phyloP scores from a whole-genome alignment of 345 rosid species.

The Viola odorata region DNA sequence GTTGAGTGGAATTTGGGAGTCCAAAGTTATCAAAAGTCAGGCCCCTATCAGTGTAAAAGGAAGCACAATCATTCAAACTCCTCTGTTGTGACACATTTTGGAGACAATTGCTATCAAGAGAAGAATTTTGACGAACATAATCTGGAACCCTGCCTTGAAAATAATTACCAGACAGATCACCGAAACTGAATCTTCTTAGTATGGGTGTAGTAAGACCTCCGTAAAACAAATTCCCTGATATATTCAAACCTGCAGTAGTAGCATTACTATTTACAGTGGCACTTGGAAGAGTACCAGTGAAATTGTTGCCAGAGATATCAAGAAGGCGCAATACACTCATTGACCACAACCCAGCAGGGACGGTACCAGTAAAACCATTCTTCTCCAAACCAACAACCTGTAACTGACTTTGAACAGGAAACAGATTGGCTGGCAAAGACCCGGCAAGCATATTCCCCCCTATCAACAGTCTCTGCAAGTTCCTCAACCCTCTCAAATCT shows the following conservation, averaged over 20 bases:
- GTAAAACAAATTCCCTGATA: conserved; percentile 70
- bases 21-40: conserved; percentile 79
- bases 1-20: conserved; percentile 46
- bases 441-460: conserved; percentile 57
- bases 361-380: conserved; percentile 47
- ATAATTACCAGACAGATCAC: conserved; percentile 69
- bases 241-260: conserved; percentile 38
- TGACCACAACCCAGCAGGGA: conserved; percentile 56
- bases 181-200: conserved; percentile 40
- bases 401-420: conserved; percentile 48
- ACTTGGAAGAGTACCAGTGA: conserved; percentile 58
- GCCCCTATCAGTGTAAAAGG: conserved; percentile 59
- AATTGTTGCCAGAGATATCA: conserved; percentile 72
- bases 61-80: conserved; percentile 42
- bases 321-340: conserved; percentile 49
- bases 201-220: conserved; percentile 46
- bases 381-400: conserved; percentile 49
- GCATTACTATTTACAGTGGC: conserved; percentile 30
- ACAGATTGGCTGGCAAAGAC: conserved; percentile 46
- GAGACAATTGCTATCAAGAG: conserved; percentile 69
- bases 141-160: conserved; percentile 78
- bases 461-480: conserved; percentile 48
- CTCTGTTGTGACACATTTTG: conserved; percentile 53
- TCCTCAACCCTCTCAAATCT: conserved; percentile 54
- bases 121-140: conserved; percentile 39